Conservation (phyloP, 257 asterid species). For the Primulina huaijiensis region DNA sequence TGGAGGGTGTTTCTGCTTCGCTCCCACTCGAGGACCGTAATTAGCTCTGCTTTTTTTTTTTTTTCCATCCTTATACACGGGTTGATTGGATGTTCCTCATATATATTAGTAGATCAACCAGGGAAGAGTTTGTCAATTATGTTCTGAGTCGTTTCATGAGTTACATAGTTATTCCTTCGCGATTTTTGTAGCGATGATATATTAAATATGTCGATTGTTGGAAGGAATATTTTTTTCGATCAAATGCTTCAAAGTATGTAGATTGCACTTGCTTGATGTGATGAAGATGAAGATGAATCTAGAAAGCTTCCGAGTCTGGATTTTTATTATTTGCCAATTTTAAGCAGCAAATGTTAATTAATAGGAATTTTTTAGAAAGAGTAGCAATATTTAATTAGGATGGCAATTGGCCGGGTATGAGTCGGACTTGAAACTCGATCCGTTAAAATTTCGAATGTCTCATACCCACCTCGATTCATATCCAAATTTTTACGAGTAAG, state of each 20-base stretch:
- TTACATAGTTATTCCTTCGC: slow-evolving; percentile 12
- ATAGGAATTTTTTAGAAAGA: too few species aligned
- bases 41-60: background rate
- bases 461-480: too few species aligned
- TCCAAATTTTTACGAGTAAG: too few species aligned
- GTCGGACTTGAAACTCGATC: too few species aligned
- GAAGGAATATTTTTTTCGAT: background rate
- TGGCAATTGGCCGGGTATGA: too few species aligned
- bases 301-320: background rate
- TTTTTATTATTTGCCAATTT: too few species aligned
- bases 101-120: slow-evolving; percentile 19
- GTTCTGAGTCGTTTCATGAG: background rate
- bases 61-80: background rate
- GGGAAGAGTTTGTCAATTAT: slow-evolving; percentile 13
- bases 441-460: too few species aligned
- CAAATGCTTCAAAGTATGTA: background rate
- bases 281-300: background rate
- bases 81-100: slow-evolving; percentile 22
- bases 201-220: background rate
- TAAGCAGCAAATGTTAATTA: too few species aligned
- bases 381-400: too few species aligned
- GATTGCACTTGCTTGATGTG: background rate
- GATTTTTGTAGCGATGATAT: slow-evolving; percentile 13
- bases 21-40: slow-evolving; percentile 73
- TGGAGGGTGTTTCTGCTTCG: slow-evolving; percentile 70